Base-by-base conservation (phyloP, 202 grass and related monocot genomes). In the Bolboschoenoplectus hybrid region DNA sequence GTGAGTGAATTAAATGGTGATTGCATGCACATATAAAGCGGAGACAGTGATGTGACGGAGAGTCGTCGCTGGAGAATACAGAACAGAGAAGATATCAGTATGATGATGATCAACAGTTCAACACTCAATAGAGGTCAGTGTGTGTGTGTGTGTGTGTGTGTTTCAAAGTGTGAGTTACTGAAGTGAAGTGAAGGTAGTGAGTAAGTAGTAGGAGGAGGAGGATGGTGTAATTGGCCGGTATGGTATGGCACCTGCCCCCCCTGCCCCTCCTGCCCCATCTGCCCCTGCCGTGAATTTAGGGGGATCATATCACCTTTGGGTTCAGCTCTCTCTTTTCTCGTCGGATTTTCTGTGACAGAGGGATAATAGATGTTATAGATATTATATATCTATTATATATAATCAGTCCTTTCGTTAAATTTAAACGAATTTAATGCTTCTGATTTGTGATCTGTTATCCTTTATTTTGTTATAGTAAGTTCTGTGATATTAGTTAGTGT, bases 201-300 rank as follows among this genome's bases (percentile, higher is more conserved):
- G 26, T 26, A 26, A 26, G 26, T 26, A 26, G 26, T 26, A 26
- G 26, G 26, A 26, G 26, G 26, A 26, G 26, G 26, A 26, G 26
- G 57, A 1, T 60, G 16, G 16, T 16, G 14, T 60, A 55, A 55
- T 12, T 55, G 51, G 9, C 1, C 1, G 6, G 50, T 80, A 80
- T 80, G 45, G 75, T 26, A 26, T 26, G 26, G 26, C 26, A 26
- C 26, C 26, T 26, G 26, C 26, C 26, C 26, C 26, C 26, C 26
- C 26, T 26, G 26, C 26, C 26, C 26, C 26, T 26, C 26, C 26
- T 26, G 26, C 26, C 26, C 26, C 26, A 26, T 26, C 26, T 26
- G 26, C 16, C 17, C 45, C 45, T 20, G 63, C 81, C 81, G 81
- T 17, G 81, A 83, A 83, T 83, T 68, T 68, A 83, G 81, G 81